Evolutionary conservation across 805 yeast species (phyloP).

Genomic region (Candida ascalaphidarum): DNA sequence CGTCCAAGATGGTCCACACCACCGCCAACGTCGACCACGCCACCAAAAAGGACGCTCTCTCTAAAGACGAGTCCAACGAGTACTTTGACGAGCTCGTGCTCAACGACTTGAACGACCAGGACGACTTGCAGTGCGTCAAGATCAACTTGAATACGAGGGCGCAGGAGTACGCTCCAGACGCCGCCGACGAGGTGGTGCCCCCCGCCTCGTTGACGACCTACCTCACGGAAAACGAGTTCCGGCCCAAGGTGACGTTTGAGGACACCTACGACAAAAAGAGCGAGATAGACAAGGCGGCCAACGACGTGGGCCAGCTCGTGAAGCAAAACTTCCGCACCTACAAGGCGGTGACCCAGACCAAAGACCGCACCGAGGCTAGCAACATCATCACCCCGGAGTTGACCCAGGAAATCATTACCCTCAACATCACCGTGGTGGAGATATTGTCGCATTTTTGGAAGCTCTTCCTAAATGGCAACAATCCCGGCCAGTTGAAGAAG

Average conservation of each 20-base stretch:
- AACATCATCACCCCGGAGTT: constrained; percentile 27
- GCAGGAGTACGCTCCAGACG: constrained; percentile 5
- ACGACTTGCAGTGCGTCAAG: constrained; percentile 44
- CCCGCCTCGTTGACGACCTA: constrained; percentile 9
- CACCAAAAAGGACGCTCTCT: not conserved
- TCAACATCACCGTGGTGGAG: constrained; percentile 33
- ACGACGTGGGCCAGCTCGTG: constrained; percentile 39
- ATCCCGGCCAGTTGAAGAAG: constrained; percentile 29
- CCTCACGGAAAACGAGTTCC: constrained; percentile 9
- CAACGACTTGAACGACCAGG: constrained; percentile 42
- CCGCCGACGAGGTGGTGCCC: constrained; percentile 1
- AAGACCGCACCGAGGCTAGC: constrained; percentile 3
- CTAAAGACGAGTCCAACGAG: constrained; percentile 19
- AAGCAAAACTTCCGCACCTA: constrained; percentile 48
- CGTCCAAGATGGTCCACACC: constrained; percentile 64
- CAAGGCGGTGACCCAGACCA: constrained; percentile 8
- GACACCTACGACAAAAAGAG: constrained; percentile 21
- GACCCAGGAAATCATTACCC: constrained; percentile 25
- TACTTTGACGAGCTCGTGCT: constrained; percentile 39
- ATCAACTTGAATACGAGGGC: constrained; percentile 23
- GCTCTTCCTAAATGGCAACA: constrained; percentile 24
- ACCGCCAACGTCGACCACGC: constrained; percentile 1
- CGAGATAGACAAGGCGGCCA: constrained; percentile 34
- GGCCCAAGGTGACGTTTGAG: constrained; percentile 10
- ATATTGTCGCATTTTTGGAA: constrained; percentile 37